Evolutionary conservation across 441 rosid species (phyloP).

Genomic region (Lagerstroemia fauriei): DNA sequence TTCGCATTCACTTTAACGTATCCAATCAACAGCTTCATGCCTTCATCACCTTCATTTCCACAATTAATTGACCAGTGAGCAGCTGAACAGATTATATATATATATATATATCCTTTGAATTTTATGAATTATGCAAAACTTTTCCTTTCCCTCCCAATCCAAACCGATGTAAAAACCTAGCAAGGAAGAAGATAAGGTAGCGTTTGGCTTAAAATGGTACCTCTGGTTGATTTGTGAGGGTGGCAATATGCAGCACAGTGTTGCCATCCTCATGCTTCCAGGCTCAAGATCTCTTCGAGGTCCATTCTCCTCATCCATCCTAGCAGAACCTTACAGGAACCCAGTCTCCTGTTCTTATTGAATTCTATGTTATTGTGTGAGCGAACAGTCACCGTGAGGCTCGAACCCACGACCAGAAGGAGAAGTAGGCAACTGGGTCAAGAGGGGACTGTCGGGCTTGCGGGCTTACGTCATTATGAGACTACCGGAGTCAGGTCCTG

Average conservation of each 20-base stretch:
- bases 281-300: slow-evolving; percentile 33
- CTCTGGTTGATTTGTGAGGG: slow-evolving; percentile 34
- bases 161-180: no score
- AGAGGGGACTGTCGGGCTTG: no score
- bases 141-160: no score
- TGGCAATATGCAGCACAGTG: slow-evolving; percentile 43
- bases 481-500: no score
- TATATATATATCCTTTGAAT: no score
- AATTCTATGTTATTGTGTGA: no score
- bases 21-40: neutral
- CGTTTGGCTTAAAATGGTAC: slow-evolving; percentile 14
- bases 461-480: no score
- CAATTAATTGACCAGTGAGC: neutral
- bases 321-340: slow-evolving; percentile 33
- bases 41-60: neutral
- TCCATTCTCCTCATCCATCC: no score
- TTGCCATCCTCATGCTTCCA: slow-evolving; percentile 52
- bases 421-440: no score
- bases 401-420: no score
- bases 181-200: neutral
- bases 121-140: no score
- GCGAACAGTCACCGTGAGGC: no score
- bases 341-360: neutral
- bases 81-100: neutral
- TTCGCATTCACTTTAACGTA: neutral